Evolutionary conservation across 768 basidiomycete species (phyloP).

Genomic region (Lactarius hengduanensis): DNA sequence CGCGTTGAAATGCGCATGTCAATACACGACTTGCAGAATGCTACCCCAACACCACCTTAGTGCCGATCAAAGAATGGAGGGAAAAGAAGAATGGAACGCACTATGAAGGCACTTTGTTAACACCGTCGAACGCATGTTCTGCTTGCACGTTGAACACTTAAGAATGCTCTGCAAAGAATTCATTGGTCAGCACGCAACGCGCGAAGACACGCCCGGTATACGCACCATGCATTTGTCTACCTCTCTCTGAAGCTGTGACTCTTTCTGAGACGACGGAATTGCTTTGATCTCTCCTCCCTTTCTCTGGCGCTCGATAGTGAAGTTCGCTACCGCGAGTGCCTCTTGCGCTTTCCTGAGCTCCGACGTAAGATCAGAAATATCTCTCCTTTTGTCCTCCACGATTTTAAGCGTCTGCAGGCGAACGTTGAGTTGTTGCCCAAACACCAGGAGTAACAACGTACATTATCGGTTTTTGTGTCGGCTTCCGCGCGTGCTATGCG

Average conservation of each 20-base stretch:
- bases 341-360: constrained; percentile 14
- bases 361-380: neutral
- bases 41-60: constrained; percentile 39
- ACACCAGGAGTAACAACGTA: neutral
- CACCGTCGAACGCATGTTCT: constrained; percentile 72
- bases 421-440: neutral
- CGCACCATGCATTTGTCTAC: constrained; percentile 61
- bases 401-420: neutral
- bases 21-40: constrained; percentile 82
- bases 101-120: constrained; percentile 92
- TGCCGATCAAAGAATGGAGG: constrained; percentile 5
- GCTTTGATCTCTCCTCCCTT: constrained; percentile 42
- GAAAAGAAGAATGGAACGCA: constrained; percentile 43
- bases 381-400: constrained; percentile 17
- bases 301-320: constrained; percentile 37
- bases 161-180: constrained; percentile 59
- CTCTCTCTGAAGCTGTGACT: constrained; percentile 46
- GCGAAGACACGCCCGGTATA: neutral
- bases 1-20: constrained; percentile 86
- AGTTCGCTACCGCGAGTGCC: constrained; percentile 9
- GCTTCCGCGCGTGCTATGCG: constrained; percentile 15
- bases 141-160: constrained; percentile 85
- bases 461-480: constrained; percentile 10
- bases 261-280: constrained; percentile 32
- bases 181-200: neutral